Conservation (phyloP, 1,139 yeast genomes). For the Hyphopichia wangnamkhiaoensis region DNA sequence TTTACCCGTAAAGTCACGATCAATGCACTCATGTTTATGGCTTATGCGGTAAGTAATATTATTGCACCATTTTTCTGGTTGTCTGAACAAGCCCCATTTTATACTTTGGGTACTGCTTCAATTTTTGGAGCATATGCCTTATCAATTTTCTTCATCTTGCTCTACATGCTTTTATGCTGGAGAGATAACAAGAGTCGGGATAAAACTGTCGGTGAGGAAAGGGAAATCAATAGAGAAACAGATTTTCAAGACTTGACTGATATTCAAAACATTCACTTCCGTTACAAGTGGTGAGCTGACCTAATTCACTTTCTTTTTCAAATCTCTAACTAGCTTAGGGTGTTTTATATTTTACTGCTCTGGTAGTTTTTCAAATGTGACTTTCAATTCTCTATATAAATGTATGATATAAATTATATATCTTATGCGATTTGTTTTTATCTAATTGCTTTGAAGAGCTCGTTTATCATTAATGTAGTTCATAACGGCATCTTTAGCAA, state of each 20-base stretch:
- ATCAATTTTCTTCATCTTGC: not conserved
- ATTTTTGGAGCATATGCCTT: conserved; percentile 1
- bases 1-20: conserved; percentile 23
- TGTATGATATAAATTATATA: too few species aligned
- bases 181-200: not conserved
- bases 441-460: too few species aligned
- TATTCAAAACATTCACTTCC: conserved; percentile 31
- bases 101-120: conserved; percentile 1
- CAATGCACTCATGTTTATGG: conserved; percentile 19
- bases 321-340: too few species aligned
- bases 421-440: too few species aligned
- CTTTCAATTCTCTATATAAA: too few species aligned
- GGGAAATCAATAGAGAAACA: not conserved
- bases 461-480: too few species aligned
- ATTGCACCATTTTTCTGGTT: conserved; percentile 1
- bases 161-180: conserved; percentile 2
- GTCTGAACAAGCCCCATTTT: not conserved
- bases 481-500: conserved; percentile 42
- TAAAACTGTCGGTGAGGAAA: not conserved
- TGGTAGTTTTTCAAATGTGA: too few species aligned
- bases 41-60: conserved; percentile 1
- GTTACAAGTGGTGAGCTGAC: conserved; percentile 21
- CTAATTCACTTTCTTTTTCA: too few species aligned
- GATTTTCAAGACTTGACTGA: conserved; percentile 31
- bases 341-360: too few species aligned